phyloP scores from a whole-genome alignment of 2,329 filamentous ascomycete genomes.

The Fusarium concolor region DNA sequence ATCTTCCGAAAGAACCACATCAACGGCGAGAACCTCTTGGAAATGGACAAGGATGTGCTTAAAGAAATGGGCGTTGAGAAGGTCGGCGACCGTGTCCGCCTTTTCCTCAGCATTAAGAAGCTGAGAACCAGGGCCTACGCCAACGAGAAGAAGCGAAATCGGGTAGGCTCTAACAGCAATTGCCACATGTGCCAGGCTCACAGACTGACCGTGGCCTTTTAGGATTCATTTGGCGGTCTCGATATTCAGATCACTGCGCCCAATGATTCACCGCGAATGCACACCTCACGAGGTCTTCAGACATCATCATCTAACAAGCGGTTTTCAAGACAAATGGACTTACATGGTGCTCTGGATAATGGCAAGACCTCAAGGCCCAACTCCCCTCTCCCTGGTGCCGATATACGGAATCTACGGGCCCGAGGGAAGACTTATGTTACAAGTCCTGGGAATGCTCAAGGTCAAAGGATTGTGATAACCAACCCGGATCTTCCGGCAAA shows the following conservation, averaged over 20 bases:
- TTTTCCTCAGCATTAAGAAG: slow-evolving; percentile 88
- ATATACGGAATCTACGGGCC: slow-evolving; percentile 63
- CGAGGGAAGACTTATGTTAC: slow-evolving; percentile 61
- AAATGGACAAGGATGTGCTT: slow-evolving; percentile 95
- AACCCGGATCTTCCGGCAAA: slow-evolving; percentile 73
- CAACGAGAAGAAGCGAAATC: slow-evolving; percentile 84
- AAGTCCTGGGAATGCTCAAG: slow-evolving; percentile 32
- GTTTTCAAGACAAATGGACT: slow-evolving; percentile 72
- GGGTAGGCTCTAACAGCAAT: slow-evolving; percentile 67
- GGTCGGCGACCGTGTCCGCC: slow-evolving; percentile 92
- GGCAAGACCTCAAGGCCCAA: slow-evolving; percentile 74
- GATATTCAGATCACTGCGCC: slow-evolving; percentile 68
- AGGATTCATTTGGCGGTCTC: slow-evolving; percentile 87
- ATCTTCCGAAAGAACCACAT: slow-evolving; percentile 94
- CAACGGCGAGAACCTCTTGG: slow-evolving; percentile 94
- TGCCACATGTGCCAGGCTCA: not conserved
- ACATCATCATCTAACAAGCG: slow-evolving; percentile 63
- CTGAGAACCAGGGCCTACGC: slow-evolving; percentile 80
- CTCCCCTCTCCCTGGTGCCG: slow-evolving; percentile 70
- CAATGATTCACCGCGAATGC: slow-evolving; percentile 65
- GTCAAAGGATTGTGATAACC: slow-evolving; percentile 48
- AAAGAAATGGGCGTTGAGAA: slow-evolving; percentile 99
- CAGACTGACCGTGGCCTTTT: slow-evolving; percentile 15
- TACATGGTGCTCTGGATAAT: slow-evolving; percentile 56
- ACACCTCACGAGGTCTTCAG: slow-evolving; percentile 64